phyloP scores from a whole-genome alignment of 805 yeast genomes.

The Ogataea methanolica region DNA sequence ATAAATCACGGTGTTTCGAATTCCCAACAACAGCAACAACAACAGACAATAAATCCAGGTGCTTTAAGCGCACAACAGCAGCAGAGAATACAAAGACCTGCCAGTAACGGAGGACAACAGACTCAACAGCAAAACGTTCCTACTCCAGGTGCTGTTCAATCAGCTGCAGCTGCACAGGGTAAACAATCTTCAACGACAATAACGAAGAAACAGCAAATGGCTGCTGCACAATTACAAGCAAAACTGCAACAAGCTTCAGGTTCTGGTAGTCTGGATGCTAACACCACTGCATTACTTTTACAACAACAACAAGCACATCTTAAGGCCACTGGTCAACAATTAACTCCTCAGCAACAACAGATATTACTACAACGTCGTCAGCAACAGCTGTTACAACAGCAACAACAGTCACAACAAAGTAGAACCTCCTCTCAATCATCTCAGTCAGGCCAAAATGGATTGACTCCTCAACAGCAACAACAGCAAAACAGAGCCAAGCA shows the following conservation, averaged over 20 bases:
- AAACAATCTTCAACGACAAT: slow-evolving; percentile 5
- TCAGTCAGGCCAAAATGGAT: slow-evolving; percentile 2
- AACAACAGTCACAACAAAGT: slow-evolving; percentile 16
- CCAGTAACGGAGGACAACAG: background rate
- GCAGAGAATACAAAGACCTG: background rate
- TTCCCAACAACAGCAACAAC: slow-evolving; percentile 4
- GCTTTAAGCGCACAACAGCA: slow-evolving; percentile 1
- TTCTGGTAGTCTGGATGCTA: background rate
- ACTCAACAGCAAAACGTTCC: background rate
- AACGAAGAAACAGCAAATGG: background rate
- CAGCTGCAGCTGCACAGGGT: background rate
- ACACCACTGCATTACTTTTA: background rate
- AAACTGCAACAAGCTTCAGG: background rate
- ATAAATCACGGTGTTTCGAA: too few species aligned
- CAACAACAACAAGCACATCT: slow-evolving; percentile 6
- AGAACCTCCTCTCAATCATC: background rate
- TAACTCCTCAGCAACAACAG: slow-evolving; percentile 5
- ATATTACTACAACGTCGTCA: slow-evolving; percentile 18
- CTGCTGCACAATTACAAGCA: background rate
- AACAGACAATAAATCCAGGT: background rate
- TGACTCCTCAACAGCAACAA: slow-evolving; percentile 15
- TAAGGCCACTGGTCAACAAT: slow-evolving; percentile 1
- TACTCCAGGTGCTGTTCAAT: background rate
- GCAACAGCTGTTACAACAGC: slow-evolving; percentile 18
- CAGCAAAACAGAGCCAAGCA: slow-evolving; percentile 20